Conservation (phyloP, 768 basidiomycete genomes). For the Lactarius vividus region DNA sequence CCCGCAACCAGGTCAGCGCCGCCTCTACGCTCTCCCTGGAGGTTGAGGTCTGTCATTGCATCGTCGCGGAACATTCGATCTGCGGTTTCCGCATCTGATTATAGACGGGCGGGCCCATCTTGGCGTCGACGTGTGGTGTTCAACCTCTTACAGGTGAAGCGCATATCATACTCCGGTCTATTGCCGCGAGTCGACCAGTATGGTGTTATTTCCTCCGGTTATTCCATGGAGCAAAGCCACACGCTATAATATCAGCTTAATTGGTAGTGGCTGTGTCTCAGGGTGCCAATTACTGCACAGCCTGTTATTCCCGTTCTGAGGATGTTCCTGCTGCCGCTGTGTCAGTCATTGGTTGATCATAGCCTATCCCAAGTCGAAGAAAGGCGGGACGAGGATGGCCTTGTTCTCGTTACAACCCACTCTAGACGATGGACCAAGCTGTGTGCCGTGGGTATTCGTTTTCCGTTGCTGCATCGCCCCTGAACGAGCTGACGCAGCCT, state of each 20-base stretch:
- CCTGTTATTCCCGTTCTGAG: neutral
- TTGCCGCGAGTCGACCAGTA: neutral
- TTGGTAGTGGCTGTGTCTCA: neutral
- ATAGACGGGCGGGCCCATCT: no score
- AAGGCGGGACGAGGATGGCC: neutral
- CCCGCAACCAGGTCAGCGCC: no score
- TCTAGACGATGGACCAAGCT: slow-evolving; percentile 7
- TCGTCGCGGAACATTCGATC: neutral
- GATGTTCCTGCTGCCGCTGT: neutral
- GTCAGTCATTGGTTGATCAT: neutral
- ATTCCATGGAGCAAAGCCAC: neutral
- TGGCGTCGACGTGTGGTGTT: no score
- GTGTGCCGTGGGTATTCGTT: slow-evolving; percentile 1
- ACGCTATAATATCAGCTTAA: no score
- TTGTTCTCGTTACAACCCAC: slow-evolving; percentile 12
- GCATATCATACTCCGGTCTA: neutral
- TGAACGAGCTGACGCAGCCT: neutral
- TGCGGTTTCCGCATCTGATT: neutral
- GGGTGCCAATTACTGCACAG: neutral
- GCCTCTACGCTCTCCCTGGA: neutral
- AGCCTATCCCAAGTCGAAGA: neutral
- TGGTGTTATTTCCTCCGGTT: neutral
- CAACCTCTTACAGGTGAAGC: neutral
- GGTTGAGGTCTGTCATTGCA: neutral
- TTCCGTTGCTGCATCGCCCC: neutral